phyloP scores from a whole-genome alignment of 1,139 yeast species.

The Candida anutae region DNA sequence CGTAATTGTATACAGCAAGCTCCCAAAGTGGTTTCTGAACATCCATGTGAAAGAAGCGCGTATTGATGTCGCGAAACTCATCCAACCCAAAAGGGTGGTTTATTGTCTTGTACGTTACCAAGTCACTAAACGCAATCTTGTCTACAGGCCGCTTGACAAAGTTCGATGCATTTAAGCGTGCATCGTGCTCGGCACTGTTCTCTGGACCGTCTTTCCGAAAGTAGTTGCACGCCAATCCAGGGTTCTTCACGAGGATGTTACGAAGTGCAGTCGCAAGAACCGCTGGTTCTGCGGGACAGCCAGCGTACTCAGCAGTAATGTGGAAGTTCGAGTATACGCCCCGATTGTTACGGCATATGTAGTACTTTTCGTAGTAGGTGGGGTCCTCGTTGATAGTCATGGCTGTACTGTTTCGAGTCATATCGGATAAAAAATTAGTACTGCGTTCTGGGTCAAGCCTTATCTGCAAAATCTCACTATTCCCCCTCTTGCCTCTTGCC shows the following conservation, averaged over 20 bases:
- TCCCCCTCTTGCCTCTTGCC: no score
- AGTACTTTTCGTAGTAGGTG: constrained; percentile 14
- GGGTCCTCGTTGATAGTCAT: constrained; percentile 1
- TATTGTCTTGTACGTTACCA: constrained; percentile 12
- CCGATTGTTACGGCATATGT: constrained; percentile 18
- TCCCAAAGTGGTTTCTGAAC: constrained; percentile 23
- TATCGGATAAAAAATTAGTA: no score
- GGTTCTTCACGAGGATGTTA: constrained; percentile 13
- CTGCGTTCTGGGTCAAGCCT: no score
- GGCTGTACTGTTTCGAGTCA: no score
- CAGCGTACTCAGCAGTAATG: constrained; percentile 18
- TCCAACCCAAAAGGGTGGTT: constrained; percentile 10
- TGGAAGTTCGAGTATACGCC: constrained; percentile 22
- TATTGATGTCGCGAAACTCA: constrained; percentile 12
- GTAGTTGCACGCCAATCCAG: constrained; percentile 16
- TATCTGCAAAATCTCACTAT: no score
- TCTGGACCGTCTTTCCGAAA: constrained; percentile 5
- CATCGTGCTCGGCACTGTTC: constrained; percentile 7
- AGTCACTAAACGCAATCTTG: constrained; percentile 16
- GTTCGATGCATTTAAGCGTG: constrained; percentile 9
- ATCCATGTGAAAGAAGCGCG: constrained; percentile 10
- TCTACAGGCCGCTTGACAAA: constrained; percentile 14
- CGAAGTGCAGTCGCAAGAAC: constrained; percentile 20
- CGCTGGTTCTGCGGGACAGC: constrained; percentile 5
- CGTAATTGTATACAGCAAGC: constrained; percentile 14